Conservation (phyloP, 768 basidiomycete species). For the Auriculariales sp. region DNA sequence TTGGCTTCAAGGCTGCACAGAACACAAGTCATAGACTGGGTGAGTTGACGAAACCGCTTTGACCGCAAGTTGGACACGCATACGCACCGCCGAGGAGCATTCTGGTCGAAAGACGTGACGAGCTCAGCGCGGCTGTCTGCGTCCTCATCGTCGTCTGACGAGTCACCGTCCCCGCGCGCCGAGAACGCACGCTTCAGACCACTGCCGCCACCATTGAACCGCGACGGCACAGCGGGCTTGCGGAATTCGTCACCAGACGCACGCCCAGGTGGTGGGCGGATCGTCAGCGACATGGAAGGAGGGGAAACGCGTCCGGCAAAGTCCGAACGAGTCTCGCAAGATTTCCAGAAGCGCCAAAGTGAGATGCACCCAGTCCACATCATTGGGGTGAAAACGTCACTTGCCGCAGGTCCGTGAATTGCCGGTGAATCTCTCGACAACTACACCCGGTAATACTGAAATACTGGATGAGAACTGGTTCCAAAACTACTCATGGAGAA, state of each 20-base stretch:
- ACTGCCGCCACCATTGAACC: neutral
- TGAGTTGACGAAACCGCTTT: neutral
- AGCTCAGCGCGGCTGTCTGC: neutral
- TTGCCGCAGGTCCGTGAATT: too few relatives aligned
- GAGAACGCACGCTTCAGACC: neutral
- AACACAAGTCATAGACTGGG: too few relatives aligned
- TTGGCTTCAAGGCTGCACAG: conserved; percentile 13
- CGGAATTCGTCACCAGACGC: neutral
- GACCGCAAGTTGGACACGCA: too few relatives aligned
- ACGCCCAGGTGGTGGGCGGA: neutral
- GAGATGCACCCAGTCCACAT: too few relatives aligned
- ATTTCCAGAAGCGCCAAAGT: too few relatives aligned
- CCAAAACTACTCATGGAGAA: too few relatives aligned
- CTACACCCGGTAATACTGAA: too few relatives aligned
- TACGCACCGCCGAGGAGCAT: neutral
- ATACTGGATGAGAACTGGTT: too few relatives aligned
- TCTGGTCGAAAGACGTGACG: neutral
- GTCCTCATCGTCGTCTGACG: neutral
- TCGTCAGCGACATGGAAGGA: neutral
- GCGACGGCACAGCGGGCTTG: neutral
- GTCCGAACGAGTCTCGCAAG: too few relatives aligned
- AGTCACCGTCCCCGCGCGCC: neutral
- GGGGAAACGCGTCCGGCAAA: too few relatives aligned
- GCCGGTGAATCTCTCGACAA: too few relatives aligned
- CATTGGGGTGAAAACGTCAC: too few relatives aligned